These are phyloP conservation scores for Hemileia vastatrix DNA, from an alignment of 1,284 basidiomycete genomes.

Conservation along the genomic window DNA sequence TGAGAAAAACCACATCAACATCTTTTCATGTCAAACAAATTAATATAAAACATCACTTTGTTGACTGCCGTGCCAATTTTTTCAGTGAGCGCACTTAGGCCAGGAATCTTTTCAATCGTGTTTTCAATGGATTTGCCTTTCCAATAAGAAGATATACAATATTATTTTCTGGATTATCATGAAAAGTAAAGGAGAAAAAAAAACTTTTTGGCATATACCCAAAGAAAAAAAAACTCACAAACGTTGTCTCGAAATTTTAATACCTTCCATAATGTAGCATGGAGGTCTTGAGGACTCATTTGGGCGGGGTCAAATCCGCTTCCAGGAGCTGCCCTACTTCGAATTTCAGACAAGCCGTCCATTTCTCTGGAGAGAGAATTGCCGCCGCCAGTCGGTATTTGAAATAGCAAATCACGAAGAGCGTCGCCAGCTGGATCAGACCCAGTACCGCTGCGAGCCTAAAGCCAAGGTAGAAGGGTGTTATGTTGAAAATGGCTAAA, in stretches of 20 bases:
- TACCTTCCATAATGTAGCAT: conserved; percentile 73
- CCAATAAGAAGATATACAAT: neutral
- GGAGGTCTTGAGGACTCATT: conserved; percentile 81
- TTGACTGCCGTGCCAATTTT: conserved; percentile 60
- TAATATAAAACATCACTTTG: conserved; percentile 23
- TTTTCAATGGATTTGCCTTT: conserved; percentile 64
- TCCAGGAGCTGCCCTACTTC: conserved; percentile 49
- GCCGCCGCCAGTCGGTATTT: conserved; percentile 48
- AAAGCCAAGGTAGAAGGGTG: neutral
- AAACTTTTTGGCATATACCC: neutral
- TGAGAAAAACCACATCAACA: neutral
- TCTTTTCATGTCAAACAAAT: conserved; percentile 22
- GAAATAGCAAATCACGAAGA: conserved; percentile 36
- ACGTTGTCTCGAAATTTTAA: conserved; percentile 71
- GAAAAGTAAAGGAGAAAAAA: neutral
- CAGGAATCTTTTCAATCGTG: conserved; percentile 65
- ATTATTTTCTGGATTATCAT: no score
- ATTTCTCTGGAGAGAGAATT: conserved; percentile 55
- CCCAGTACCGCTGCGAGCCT: conserved; percentile 22
- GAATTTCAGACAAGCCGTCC: conserved; percentile 61
- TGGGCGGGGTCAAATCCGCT: conserved; percentile 52
- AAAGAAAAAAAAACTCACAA: conserved; percentile 5
- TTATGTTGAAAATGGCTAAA: neutral
- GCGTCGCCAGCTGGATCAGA: conserved; percentile 27
- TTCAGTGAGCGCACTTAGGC: conserved; percentile 59